A percentile compares a stretch with the other conserved stretches of the same genome.
Conservation (phyloP, 257 asterid genomes). For the Solanum medicagineum region DNA sequence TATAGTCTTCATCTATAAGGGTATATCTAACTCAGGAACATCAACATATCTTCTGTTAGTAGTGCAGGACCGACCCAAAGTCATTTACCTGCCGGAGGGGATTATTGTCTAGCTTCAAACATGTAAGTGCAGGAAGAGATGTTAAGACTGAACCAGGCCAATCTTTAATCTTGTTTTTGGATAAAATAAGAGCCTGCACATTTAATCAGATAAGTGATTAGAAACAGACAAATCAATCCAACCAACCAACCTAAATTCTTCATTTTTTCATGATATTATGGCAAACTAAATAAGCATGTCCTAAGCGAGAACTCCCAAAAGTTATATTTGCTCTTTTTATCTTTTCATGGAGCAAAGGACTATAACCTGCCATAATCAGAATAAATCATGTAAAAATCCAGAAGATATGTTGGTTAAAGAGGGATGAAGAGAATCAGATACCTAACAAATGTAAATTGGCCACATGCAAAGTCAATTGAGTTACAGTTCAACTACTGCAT, state of each 20-base stretch:
- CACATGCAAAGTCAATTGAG: background rate
- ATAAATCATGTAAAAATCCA: background rate
- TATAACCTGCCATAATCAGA: background rate
- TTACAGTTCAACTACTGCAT: background rate
- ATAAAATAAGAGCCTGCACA: constrained; percentile 62
- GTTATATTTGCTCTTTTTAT: background rate
- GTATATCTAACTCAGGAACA: background rate
- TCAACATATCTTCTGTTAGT: background rate
- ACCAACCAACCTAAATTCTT: background rate
- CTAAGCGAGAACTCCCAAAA: background rate
- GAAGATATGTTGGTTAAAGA: background rate
- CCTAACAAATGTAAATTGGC: background rate
- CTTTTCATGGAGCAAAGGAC: background rate
- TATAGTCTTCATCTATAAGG: background rate
- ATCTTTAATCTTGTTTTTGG: constrained; percentile 81
- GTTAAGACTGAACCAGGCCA: constrained; percentile 75
- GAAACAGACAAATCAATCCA: background rate
- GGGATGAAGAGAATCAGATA: background rate
- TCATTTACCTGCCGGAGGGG: constrained; percentile 57
- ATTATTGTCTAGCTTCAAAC: constrained; percentile 86
- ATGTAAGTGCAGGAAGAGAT: constrained; percentile 60
- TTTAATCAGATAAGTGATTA: background rate
- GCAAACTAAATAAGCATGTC: background rate
- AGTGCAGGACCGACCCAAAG: background rate
- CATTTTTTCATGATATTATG: background rate